Base-by-base conservation (phyloP, 257 asterid species). In the Solanum neorickii region DNA sequence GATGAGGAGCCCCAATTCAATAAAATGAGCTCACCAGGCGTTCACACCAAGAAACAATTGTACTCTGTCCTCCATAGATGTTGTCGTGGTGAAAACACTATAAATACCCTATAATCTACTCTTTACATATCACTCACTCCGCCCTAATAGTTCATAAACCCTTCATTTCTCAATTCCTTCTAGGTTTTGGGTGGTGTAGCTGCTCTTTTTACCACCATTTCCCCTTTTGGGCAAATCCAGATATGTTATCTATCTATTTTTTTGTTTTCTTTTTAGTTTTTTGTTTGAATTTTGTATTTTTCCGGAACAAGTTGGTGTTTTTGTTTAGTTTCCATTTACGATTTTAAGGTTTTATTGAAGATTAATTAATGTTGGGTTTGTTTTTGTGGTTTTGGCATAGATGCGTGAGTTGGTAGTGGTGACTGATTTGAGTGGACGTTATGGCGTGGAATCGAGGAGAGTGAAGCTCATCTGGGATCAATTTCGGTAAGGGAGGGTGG, bases 391-490 rank as follows among this genome's bases (percentile, higher is more conserved):
- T 70, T 16, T 41, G 15, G 83, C 35, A 0, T 41, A n/a, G 39
- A 62, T 25, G 65, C 41, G 62, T 49, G 41, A 56, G 12, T 14
- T 14, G 84, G 60, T 31, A 60, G 44, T 83, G 46, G 83, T 85
- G 78, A 41, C 66, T 52, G 44, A 83, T 70, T 12, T 70, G 68
- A 84, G 86, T 85, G 56, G 88, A 74, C 82, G 86, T 78, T 85
- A 91, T 94, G 98, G 88, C 89, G 39, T 87, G 87, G 91, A 87
- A 90, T 89, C 87, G 13, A 59, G 93, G 87, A 86, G 93, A 85
- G 75, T 68, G 87, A 82, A 72, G 37, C 86, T 87, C 59, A 41
- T 69, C 60, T 73, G 87, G 86, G 78, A 59, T 84, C 31, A 82
- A 86, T 87, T 78, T 87, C 83, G 91, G 82, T 86, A 89, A 47